phyloP scores from a whole-genome alignment of 495 filamentous ascomycete genomes.

The Penicillium alfredii region DNA sequence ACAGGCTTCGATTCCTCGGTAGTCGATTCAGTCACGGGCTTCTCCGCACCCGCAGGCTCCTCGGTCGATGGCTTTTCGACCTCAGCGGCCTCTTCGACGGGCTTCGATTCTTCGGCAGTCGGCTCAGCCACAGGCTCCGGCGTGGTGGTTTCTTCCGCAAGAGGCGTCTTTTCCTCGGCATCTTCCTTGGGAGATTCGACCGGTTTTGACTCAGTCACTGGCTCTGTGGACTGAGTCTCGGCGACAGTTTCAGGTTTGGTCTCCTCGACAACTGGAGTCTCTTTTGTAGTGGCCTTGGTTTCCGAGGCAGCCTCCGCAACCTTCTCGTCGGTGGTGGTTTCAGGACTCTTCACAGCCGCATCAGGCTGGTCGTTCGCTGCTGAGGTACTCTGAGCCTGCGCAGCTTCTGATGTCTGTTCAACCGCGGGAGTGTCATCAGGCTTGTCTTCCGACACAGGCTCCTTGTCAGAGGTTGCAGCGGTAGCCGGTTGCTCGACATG shows the following conservation, averaged over 20 bases:
- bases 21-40: conserved; percentile 5
- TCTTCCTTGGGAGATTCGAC: conserved; percentile 7
- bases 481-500: too few relatives aligned
- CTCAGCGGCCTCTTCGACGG: conserved; percentile 3
- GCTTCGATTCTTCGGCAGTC: conserved; percentile 3
- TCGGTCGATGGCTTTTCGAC: too few relatives aligned
- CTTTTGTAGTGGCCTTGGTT: conserved; percentile 2
- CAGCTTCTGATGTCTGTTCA: too few relatives aligned
- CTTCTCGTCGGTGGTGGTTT: conserved; percentile 1
- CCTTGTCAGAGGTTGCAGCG: too few relatives aligned
- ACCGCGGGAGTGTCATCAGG: too few relatives aligned
- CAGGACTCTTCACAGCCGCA: not conserved
- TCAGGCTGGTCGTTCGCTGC: not conserved
- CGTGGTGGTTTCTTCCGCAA: not conserved
- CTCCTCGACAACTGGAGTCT: conserved; percentile 3
- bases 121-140: not conserved
- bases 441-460: too few relatives aligned
- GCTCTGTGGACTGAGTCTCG: conserved; percentile 5
- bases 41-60: conserved; percentile 6
- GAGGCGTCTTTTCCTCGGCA: conserved; percentile 5
- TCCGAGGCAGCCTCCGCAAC: not conserved
- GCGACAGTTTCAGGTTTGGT: not conserved
- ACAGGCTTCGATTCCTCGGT: conserved; percentile 8
- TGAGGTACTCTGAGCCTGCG: too few relatives aligned
- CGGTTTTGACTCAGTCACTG: conserved; percentile 1